phyloP scores from a whole-genome alignment of 768 basidiomycete genomes.

The Amanita subjunquillea region DNA sequence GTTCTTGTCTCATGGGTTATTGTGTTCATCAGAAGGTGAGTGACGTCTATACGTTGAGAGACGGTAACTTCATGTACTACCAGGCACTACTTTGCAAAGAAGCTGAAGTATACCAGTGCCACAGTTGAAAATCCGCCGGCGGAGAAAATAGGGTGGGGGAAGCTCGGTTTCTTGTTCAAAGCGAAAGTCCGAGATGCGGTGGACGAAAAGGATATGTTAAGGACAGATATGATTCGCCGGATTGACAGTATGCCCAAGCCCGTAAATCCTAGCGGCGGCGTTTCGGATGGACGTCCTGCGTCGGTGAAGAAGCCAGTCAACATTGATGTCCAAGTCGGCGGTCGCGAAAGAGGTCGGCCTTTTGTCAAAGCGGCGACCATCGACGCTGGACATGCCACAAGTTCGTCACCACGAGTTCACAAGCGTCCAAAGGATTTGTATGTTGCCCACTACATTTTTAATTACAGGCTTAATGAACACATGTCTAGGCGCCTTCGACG shows the following conservation, averaged over 20 bases:
- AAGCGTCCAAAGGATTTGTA: not conserved
- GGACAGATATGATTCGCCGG: constrained; percentile 70
- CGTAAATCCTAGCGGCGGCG: constrained; percentile 67
- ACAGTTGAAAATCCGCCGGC: not conserved
- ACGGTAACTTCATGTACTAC: not conserved
- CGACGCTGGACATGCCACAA: not conserved
- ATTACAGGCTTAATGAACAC: not conserved
- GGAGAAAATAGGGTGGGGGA: not conserved
- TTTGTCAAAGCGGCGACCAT: not conserved
- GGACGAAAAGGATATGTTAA: constrained; percentile 16
- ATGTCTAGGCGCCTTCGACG: not conserved
- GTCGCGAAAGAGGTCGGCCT: constrained; percentile 6
- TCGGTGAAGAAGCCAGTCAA: not conserved
- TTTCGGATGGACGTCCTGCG: constrained; percentile 33
- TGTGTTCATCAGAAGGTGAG: constrained; percentile 66
- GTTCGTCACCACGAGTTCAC: not conserved
- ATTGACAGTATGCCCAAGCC: constrained; percentile 59
- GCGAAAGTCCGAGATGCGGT: too few species aligned
- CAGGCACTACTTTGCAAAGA: constrained; percentile 62
- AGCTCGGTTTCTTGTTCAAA: constrained; percentile 10
- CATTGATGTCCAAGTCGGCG: constrained; percentile 6
- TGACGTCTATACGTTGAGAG: not conserved
- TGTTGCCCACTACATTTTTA: not conserved
- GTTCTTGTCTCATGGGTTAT: constrained; percentile 77
- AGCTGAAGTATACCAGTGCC: constrained; percentile 41